phyloP scores from a whole-genome alignment of 73 alveolate species.

The Blepharisma japonicum region DNA sequence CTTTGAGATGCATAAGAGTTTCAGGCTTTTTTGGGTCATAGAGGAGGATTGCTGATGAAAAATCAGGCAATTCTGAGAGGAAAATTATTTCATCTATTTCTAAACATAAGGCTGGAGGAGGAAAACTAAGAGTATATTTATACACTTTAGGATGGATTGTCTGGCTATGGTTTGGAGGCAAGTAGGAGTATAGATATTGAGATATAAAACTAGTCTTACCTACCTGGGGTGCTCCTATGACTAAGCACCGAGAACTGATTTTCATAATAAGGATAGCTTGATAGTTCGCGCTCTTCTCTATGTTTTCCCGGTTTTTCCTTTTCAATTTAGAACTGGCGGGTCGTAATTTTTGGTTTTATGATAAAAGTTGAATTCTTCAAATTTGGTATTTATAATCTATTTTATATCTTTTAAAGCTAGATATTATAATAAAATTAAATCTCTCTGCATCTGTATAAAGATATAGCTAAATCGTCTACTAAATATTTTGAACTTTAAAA shows the following conservation, averaged over 20 bases:
- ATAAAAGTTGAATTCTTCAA: too few species aligned
- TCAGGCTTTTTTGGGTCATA: neutral
- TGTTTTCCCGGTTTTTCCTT: too few species aligned
- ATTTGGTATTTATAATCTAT: too few species aligned
- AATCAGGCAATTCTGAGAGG: neutral
- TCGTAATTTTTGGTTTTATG: too few species aligned
- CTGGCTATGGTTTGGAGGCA: conserved; percentile 3
- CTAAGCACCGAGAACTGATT: neutral
- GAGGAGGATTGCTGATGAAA: conserved; percentile 24
- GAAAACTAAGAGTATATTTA: conserved; percentile 10
- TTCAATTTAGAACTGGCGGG: too few species aligned
- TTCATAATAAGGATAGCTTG: too few species aligned
- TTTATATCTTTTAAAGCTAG: too few species aligned
- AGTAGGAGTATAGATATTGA: conserved; percentile 13
- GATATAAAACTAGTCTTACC: conserved; percentile 10
- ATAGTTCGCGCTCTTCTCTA: too few species aligned
- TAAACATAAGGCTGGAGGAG: neutral
- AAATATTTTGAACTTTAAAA: too few species aligned
- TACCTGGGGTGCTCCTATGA: neutral
- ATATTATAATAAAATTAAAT: too few species aligned
- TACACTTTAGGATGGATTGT: conserved; percentile 21
- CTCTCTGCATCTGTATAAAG: too few species aligned
- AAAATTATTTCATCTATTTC: conserved; percentile 7
- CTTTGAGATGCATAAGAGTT: neutral
- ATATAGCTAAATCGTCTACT: too few species aligned